Evolutionary conservation across 148 eudicot genomes (phyloP), one percentile per base, ranked within the genome.

Genomic region (Silene uniflora): DNA sequence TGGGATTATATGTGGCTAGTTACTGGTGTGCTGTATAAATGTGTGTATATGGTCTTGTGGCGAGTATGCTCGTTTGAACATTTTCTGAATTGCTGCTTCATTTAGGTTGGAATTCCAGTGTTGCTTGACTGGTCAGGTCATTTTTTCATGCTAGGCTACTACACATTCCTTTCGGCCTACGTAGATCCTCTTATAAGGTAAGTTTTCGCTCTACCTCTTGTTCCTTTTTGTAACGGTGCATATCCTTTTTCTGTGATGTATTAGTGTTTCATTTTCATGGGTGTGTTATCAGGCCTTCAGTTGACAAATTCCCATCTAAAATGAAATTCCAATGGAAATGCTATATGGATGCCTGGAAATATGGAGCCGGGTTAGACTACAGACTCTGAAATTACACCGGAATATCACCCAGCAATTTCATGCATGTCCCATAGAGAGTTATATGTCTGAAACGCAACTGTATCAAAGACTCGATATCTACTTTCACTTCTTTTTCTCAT

Each of bases 361-460:
- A 90, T 68, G 98, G 98, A 65, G 87, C 97, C 76, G 98, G 98
- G 77, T 82, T 91, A 56, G 98, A 94, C 82, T 94, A 91, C 77
- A 71, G 67, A 72, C 73, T 89, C 54, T 81, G 73, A 84, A 75
- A 17, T 10, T 24, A 11, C 18, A 4, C 42, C 3, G 12, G 16
- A 44, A 35, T 64, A 25, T 62, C 24, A 25, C 14, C 69, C 69
- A 29, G 69, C 16, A 67, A 8, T 35, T 18, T 35, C 70, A 39
- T 39, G 49, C 67, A 9, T 32, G 35, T 32, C 35, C 35, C 4
- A 32, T 32, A 32, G 35, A 32, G 35, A 32, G 4, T 32, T 23
- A 24, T 2, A 25, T 63, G 67, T 18, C 67, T 25, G 67, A 3
- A 52, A 52, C 17, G 4, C 17, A 3, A 52, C 17, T 52, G 56